Base-by-base conservation (phyloP, 345 rosid species). In the Populus nigra region DNA sequence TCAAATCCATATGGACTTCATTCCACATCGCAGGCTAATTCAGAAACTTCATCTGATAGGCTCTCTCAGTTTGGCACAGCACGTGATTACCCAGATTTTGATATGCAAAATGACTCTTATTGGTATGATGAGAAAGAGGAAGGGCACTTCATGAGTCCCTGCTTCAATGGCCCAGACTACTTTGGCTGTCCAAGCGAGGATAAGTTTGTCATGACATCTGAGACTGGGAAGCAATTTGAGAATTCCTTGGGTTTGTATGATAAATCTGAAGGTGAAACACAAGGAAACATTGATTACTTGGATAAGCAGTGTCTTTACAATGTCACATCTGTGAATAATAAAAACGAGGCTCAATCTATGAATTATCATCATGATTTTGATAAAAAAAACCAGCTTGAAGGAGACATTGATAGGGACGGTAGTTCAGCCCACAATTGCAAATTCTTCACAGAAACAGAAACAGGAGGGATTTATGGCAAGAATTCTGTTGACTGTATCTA, bases 41-140 rank as follows among this genome's bases (percentile, higher is more conserved):
- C 93, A 8, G 90, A 87, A 50, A 78, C 90, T 70, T 92, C 98
- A 43, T 93, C 99, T 0, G 92, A 86, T 71, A 82, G 87, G 36
- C 78, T 88, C 82, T 90, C 99, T 78, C 92, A 93, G 65, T 96
- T 96, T 78, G 98, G 91, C 22, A 93, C 99, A 0, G 96, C 99
- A 20, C 91, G 96, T 0, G 89, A 91, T 25, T 93, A 91, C 75
- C 87, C 87, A 2, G 97, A 90, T 83, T 80, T 78, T 9, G 92
- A 89, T 68, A 77, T 85, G 84, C 93, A 90, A 86, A 88, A 88
- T 69, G 96, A 91, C 85, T 75, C 85, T 36, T 83, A 79, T 78
- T 86, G 87, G 83, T 77, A 84, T 7, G 90, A 91, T 33, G 92
- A 89, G 65, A 88, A 85, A 83, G 92, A 87, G 36, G 96, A 88